phyloP scores from a whole-genome alignment of 2,329 filamentous ascomycete genomes.

The Aspergillus arachidicola region DNA sequence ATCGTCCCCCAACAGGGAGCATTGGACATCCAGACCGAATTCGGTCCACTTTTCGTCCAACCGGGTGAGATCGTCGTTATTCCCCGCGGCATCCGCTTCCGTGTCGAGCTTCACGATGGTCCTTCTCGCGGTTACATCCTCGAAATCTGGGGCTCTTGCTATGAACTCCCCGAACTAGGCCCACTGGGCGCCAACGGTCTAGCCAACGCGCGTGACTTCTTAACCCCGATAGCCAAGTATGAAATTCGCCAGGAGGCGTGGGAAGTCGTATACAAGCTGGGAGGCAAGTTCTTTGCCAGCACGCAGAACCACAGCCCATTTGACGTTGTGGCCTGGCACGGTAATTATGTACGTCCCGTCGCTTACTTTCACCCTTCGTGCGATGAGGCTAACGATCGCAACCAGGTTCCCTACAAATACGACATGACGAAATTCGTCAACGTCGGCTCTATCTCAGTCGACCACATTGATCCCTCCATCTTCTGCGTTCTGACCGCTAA shows the following conservation, averaged over 20 bases:
- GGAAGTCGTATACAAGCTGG: slow-evolving; percentile 66
- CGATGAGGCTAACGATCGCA: neutral
- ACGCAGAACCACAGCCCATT: slow-evolving; percentile 68
- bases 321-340: slow-evolving; percentile 73
- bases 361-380: neutral
- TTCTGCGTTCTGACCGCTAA: slow-evolving; percentile 46
- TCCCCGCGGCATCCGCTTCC: slow-evolving; percentile 66
- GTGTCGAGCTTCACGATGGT: slow-evolving; percentile 61
- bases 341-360: slow-evolving; percentile 54
- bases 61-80: slow-evolving; percentile 70
- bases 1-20: slow-evolving; percentile 67
- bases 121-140: slow-evolving; percentile 67
- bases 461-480: slow-evolving; percentile 46
- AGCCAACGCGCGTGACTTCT: slow-evolving; percentile 67
- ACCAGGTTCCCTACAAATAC: slow-evolving; percentile 45
- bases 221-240: slow-evolving; percentile 61
- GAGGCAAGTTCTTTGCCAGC: slow-evolving; percentile 62
- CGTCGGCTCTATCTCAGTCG: slow-evolving; percentile 42
- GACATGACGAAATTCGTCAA: slow-evolving; percentile 46
- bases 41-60: slow-evolving; percentile 65
- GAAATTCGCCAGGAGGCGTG: slow-evolving; percentile 57
- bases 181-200: slow-evolving; percentile 68
- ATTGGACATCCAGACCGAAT: slow-evolving; percentile 69
- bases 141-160: slow-evolving; percentile 67
- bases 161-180: slow-evolving; percentile 67